Base-by-base conservation (phyloP, 192 early-diverging fungal species). In the Phycomyces nitens region DNA sequence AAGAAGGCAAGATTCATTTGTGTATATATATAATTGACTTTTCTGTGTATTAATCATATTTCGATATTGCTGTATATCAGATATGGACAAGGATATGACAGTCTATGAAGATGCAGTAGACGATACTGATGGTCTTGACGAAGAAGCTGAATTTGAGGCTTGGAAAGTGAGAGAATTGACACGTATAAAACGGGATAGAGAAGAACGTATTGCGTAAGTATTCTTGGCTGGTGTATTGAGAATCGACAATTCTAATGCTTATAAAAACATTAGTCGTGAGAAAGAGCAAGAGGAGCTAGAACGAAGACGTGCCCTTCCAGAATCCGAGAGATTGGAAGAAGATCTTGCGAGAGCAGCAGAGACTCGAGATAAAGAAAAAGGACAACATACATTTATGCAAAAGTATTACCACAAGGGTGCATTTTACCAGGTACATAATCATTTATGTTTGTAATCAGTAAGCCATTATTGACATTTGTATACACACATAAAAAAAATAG, bases 151-250 rank as follows among this genome's bases (percentile, higher is more conserved):
- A 73, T 93, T 86, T 77, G 88, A 88, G 42, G 85, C 86, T 0
- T 99, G 96, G 96, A 92, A 89, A 65, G 74, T 94, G 22, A 88
- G 96, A 39, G 95, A 99, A 72, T 70, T 97, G 51, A 80, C 72
- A 52, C 83, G 96, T 54, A 88, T 97, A 64, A 93, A 95, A 56
- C 86, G 94, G 26, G 94, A 97, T 71, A 80, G 87, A 53, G 86
- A 89, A 62, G 90, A 89, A 52, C 69, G 83, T 26, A 85, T 88
- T 40, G 80, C 74, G 74, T 81, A 82, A 75, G 81, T 69, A 26
- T 62, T 43, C 9, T 34, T 34, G 2, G 29, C 2, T 34, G 15
- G 26, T n/a, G 12, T 20, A 11, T 58, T 53, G 40, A 1, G 6
- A 1, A 53, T 51, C 5, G 9, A 26, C 20, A 14, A 52, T 26